Percentiles rank a stretch among this genome's conserved stretches.
Conservation (phyloP, 2,329 filamentous ascomycete genomes). For the Alternaria arborescens region DNA sequence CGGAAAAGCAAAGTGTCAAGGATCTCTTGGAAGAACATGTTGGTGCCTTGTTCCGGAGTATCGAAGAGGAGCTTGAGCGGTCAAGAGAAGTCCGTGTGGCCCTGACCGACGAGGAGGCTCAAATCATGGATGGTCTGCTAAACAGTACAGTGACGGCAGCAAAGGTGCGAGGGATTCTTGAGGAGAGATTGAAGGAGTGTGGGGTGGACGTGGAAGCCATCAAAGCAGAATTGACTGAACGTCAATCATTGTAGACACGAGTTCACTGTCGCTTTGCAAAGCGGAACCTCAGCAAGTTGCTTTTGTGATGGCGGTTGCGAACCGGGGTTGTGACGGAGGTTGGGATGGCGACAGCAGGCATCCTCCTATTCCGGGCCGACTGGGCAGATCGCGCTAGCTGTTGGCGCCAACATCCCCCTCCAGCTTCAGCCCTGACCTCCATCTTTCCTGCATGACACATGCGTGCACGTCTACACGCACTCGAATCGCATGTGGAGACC, state of each 20-base stretch:
- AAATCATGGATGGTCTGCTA: no score
- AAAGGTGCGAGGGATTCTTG: background rate
- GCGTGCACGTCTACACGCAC: background rate
- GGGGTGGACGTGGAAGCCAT: background rate
- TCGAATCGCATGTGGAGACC: constrained; percentile 4
- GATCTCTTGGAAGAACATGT: no score
- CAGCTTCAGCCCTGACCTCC: background rate
- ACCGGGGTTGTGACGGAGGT: background rate
- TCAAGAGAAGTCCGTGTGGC: no score
- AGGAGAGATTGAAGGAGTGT: background rate
- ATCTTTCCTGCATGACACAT: background rate
- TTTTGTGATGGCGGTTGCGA: background rate
- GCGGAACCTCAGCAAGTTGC: background rate
- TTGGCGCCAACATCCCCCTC: background rate
- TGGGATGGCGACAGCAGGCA: background rate
- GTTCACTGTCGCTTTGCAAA: background rate
- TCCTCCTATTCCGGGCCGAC: background rate
- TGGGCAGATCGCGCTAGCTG: background rate
- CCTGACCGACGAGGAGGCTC: no score
- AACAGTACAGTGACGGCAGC: no score
- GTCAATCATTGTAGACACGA: no score
- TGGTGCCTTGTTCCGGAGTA: no score
- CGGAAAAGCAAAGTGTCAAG: no score
- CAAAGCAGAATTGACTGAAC: background rate
- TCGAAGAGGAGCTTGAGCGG: no score